phyloP scores from a whole-genome alignment of 2,329 filamentous ascomycete genomes.

The Neopestalotiopsis clavispora region DNA sequence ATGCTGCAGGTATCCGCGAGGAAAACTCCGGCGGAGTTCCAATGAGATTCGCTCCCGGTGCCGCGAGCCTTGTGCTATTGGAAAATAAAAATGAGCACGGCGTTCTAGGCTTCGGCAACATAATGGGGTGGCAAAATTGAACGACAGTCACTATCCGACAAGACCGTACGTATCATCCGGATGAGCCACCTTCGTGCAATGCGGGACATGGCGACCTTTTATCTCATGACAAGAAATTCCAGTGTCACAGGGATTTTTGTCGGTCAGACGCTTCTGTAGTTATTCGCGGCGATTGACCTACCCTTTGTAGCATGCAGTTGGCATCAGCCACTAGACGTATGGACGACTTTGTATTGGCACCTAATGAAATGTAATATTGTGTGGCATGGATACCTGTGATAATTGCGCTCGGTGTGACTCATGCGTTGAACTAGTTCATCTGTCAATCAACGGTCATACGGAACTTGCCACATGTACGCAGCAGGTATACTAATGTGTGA shows the following conservation, averaged over 20 bases:
- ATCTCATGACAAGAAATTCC: no score
- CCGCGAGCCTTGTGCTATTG: neutral
- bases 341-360: neutral
- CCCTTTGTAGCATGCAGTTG: neutral
- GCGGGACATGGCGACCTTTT: no score
- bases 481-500: neutral
- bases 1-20: neutral
- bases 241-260: neutral
- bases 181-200: no score
- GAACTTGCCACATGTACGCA: neutral
- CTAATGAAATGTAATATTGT: neutral
- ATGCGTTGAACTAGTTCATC: neutral
- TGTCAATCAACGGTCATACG: neutral
- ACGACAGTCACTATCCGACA: no score
- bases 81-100: neutral
- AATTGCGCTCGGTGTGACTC: neutral
- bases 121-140: no score
- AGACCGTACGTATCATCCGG: no score
- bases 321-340: neutral
- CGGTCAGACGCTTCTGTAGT: neutral
- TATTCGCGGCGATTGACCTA: neutral
- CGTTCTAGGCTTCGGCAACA: neutral
- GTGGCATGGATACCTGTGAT: neutral
- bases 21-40: neutral
- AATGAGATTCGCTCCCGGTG: neutral